phyloP scores from a whole-genome alignment of 495 filamentous ascomycete species.

The Neurospora sp. region DNA sequence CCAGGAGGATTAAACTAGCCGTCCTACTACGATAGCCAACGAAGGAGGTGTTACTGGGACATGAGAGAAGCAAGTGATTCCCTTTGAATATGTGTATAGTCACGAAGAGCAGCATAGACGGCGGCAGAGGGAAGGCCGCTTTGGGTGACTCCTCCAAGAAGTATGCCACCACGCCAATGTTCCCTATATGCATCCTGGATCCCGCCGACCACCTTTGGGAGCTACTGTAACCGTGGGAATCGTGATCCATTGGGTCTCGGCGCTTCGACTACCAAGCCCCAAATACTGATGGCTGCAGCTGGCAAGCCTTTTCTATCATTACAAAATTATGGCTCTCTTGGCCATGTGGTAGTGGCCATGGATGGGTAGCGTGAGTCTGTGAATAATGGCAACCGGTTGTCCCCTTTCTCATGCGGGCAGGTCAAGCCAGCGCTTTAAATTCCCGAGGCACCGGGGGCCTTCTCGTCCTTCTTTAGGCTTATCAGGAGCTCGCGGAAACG shows the following conservation, averaged over 20 bases:
- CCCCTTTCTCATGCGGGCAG: background rate
- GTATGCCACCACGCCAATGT: background rate
- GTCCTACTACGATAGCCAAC: background rate
- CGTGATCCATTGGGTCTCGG: background rate
- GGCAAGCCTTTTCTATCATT: background rate
- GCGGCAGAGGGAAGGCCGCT: background rate
- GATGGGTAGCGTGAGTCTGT: background rate
- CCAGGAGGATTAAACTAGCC: conserved; percentile 45
- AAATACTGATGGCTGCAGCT: background rate
- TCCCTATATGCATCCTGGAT: background rate
- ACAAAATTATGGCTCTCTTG: background rate
- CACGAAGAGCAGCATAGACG: conserved; percentile 7
- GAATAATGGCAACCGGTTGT: background rate
- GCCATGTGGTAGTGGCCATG: background rate
- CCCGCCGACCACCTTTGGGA: background rate
- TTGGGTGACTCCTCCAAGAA: conserved; percentile 1
- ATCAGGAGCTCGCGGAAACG: conserved; percentile 87
- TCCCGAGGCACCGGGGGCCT: conserved; percentile 75
- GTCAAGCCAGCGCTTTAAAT: conserved; percentile 25
- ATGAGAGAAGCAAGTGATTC: background rate
- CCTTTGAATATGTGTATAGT: conserved; percentile 17
- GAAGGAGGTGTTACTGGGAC: background rate
- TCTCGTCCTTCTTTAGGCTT: conserved; percentile 85
- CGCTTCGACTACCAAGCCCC: background rate
- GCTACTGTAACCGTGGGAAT: background rate